Conservation (phyloP, 495 filamentous ascomycete species). For the Aspergillus diversus region DNA sequence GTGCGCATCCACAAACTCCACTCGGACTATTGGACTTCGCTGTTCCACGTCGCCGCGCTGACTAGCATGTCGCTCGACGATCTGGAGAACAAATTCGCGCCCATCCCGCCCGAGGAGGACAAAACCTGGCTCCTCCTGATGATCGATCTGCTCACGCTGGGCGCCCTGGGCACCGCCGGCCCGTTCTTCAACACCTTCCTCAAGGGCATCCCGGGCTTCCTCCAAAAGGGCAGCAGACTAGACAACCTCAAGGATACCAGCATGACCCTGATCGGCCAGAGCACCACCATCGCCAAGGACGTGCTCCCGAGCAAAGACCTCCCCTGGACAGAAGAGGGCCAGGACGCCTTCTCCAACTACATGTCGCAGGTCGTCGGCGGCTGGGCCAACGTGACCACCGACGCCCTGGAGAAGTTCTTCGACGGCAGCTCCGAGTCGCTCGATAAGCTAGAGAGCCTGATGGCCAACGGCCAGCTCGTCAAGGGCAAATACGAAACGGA, state of each 20-base stretch:
- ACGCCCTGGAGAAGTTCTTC: constrained; percentile 1
- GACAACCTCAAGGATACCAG: constrained; percentile 2
- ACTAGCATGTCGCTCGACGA: background rate
- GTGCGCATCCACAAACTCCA: background rate
- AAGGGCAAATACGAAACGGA: constrained; percentile 18
- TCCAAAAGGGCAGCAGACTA: background rate
- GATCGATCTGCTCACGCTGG: constrained; percentile 30
- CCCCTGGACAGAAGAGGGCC: constrained; percentile 8
- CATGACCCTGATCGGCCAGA: constrained; percentile 2
- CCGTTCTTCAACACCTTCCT: constrained; percentile 29
- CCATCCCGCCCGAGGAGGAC: constrained; percentile 25
- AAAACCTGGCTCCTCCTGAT: constrained; percentile 30
- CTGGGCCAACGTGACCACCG: constrained; percentile 18
- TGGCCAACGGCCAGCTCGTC: constrained; percentile 35
- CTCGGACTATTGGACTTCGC: background rate
- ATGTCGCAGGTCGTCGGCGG: constrained; percentile 26
- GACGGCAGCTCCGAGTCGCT: constrained; percentile 13
- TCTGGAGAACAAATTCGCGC: constrained; percentile 37
- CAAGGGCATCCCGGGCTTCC: background rate
- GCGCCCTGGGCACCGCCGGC: constrained; percentile 23
- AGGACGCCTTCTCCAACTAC: constrained; percentile 28
- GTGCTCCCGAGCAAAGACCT: background rate
- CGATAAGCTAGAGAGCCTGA: constrained; percentile 19
- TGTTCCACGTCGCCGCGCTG: background rate
- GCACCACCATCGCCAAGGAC: constrained; percentile 8